Evolutionary conservation across 1,284 basidiomycete genomes (phyloP).

Genomic region (Ganoderma leucocontextum): DNA sequence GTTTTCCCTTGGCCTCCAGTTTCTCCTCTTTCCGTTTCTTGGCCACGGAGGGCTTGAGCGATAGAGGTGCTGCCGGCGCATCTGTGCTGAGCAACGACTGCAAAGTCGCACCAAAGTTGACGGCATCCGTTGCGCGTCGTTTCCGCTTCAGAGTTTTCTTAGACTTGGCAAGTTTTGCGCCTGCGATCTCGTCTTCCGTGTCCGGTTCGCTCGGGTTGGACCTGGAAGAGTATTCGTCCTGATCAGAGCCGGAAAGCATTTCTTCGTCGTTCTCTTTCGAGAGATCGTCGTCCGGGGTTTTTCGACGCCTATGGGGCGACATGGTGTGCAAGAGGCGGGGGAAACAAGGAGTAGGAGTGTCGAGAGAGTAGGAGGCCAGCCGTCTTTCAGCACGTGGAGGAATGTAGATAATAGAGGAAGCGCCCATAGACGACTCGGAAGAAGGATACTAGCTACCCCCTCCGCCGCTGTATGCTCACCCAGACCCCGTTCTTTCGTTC

Average conservation of each 20-base stretch:
- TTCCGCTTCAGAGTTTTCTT: conserved; percentile 83
- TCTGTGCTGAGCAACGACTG: conserved; percentile 74
- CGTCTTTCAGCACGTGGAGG: neutral
- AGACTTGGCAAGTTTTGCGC: conserved; percentile 65
- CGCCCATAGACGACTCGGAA: conserved; percentile 11
- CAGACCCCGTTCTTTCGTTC: neutral
- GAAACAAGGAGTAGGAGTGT: neutral
- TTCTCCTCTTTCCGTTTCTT: conserved; percentile 76
- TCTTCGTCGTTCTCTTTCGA: conserved; percentile 38
- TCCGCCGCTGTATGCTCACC: conserved; percentile 5
- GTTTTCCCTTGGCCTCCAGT: conserved; percentile 73
- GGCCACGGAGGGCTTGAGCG: conserved; percentile 76
- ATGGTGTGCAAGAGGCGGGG: conserved; percentile 23
- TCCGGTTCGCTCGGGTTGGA: conserved; percentile 42
- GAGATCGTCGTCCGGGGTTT: conserved; percentile 29
- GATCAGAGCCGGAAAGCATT: conserved; percentile 34
- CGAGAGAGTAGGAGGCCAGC: neutral
- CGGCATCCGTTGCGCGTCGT: conserved; percentile 77
- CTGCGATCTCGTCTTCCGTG: conserved; percentile 71
- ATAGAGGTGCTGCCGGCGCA: conserved; percentile 73
- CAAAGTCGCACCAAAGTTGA: conserved; percentile 76
- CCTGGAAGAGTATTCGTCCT: conserved; percentile 39
- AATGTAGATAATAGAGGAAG: neutral
- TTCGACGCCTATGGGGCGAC: conserved; percentile 42
- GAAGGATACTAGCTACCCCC: neutral